Base-by-base conservation (phyloP, 169 alveolate species). In the Ichthyophthirius multifiliis region DNA sequence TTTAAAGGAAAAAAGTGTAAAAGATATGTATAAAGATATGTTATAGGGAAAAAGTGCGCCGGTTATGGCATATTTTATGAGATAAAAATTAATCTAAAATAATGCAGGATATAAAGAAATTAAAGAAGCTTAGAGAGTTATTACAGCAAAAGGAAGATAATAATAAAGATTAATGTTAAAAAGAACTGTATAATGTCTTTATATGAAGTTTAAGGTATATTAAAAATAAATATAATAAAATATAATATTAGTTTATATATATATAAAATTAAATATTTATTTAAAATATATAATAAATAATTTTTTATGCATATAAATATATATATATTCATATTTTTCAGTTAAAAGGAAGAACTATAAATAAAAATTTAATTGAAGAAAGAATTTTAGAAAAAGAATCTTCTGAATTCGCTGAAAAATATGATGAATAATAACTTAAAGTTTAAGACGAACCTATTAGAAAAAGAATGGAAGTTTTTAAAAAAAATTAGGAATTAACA, bases 71-170 rank as follows among this genome's bases (percentile, higher is more conserved):
- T 55, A 62, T 39, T 30, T 43, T 12, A 62, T 76, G 75, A 62
- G 67, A 35, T n/a, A 48, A 23, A 39, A 65, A 20, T 46, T 76
- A 27, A 39, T 76, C 13, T 47, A 43, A 10, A 76, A 76, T 39
- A 62, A 76, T 20, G 83, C 71, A 23, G 75, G 37, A 15, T 76
- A 76, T 76, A 43, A 63, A 5, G 67, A 76, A 43, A 76, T 76
- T 23, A 48, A 76, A 39, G 65, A 64, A 76, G 41, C 23, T n/a
- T 44, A 48, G 39, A 39, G 65, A 37, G 18, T 76, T 30, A 9
- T 76, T 4, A 76, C 83, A 6, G 45, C 83, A 23, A 76, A 76
- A 34, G 83, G 83, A 9, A 62, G 83, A 48, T 45, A 76, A 62
- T 30, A 76, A 76, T 48, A 55, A 41, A 76, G 31, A 43, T 27